These are phyloP conservation scores for Lasiosphaeris hirsuta DNA, from an alignment of 495 filamentous ascomycete genomes.

Conservation along the genomic window DNA sequence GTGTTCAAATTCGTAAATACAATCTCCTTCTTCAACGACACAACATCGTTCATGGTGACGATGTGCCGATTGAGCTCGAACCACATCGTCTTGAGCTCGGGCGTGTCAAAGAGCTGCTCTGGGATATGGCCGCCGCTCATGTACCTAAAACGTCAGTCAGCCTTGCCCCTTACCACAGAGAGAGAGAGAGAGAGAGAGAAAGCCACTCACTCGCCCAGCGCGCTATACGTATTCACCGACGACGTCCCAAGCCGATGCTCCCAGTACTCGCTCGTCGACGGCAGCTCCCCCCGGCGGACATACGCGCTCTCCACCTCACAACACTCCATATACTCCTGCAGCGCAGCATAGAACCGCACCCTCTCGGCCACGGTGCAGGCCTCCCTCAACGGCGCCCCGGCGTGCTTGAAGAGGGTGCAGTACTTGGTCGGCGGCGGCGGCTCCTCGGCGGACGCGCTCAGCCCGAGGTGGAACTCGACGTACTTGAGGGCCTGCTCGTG, in stretches of 20 bases:
- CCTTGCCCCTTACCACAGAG: background rate
- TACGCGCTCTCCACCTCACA: conserved; percentile 28
- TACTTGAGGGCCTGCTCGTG: conserved; percentile 20
- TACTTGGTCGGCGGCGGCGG: conserved; percentile 18
- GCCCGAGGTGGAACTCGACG: conserved; percentile 15
- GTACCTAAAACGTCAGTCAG: conserved; percentile 7
- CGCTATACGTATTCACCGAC: conserved; percentile 25
- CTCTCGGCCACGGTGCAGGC: conserved; percentile 15
- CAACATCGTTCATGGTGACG: conserved; percentile 29
- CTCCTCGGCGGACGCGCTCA: background rate
- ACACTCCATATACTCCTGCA: conserved; percentile 29
- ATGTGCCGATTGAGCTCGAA: conserved; percentile 25
- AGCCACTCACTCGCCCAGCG: conserved; percentile 26
- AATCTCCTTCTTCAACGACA: conserved; percentile 35
- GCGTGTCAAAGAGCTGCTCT: conserved; percentile 17
- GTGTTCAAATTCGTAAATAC: conserved; percentile 14
- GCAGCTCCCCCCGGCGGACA: conserved; percentile 19
- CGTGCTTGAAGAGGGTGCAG: conserved; percentile 17
- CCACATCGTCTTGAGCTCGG: conserved; percentile 26
- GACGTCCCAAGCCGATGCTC: conserved; percentile 28
- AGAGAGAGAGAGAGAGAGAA: background rate
- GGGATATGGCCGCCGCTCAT: conserved; percentile 16
- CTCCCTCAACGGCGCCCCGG: background rate
- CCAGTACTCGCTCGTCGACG: conserved; percentile 28
- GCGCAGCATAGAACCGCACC: conserved; percentile 23